Evolutionary conservation across 1,284 basidiomycete species (phyloP), one percentile per base, ranked within the genome.

Genomic region (Sutorius eximius): DNA sequence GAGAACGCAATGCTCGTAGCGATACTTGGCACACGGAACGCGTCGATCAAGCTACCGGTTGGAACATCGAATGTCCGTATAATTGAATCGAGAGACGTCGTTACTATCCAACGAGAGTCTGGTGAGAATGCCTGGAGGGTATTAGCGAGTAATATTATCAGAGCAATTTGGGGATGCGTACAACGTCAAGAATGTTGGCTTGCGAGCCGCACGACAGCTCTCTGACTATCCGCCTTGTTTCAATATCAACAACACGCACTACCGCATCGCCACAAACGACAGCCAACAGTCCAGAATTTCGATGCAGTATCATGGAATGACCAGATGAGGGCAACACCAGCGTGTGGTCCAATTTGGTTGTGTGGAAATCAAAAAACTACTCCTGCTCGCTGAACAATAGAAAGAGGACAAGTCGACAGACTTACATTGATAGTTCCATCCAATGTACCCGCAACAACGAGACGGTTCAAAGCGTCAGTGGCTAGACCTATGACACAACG

Each of bases 21-120:
- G 18, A 97, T 84, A 59, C 88, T 93, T n/a, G 89, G 76, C 3
- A 93, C 93, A 50, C 84, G 82, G 80, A 99, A 99, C 0, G 88
- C 93, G 67, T 99, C 94, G 50, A 99, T 91, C 36, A 99, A 78
- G 29, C 86, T 81, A 3, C 95, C 93, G 11, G 94, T 94, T 0
- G 97, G 96, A 20, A 99, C 83, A 70, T 99, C 97, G 69, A 94
- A 99, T 0, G 97, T 99, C 44, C 97, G 86, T 61, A 99, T 91
- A 46, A 91, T 81, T 1, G 91, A 93, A 70, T 99, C 97, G 50
- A 96, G 77, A 12, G 95, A 94, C 3, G 92, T 87, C 1, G 87
- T 78, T 37, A 98, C 82, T 38, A 99, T 76, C 96, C 96, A 98
- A 57, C 95, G 80, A 3, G 93, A 95, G 70, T 98, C 95, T 3